Evolutionary conservation across 129 eudicot species (phyloP).

Genomic region (Artemisia tridentata): DNA sequence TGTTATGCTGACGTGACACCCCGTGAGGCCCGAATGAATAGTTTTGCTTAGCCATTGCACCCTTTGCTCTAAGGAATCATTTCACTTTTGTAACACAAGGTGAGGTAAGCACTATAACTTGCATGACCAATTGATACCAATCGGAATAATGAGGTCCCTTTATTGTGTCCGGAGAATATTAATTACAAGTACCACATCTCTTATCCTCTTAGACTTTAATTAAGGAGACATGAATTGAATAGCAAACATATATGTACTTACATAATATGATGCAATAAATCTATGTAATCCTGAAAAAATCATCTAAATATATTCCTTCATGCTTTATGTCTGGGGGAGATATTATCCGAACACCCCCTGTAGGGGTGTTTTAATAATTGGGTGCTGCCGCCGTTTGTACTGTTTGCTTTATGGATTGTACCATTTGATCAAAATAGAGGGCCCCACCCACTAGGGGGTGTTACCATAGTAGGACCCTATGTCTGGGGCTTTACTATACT

Average conservation of each 20-base stretch:
- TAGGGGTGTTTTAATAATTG: too few species aligned
- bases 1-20: too few species aligned
- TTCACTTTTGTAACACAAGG: slow-evolving; percentile 20
- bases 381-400: too few species aligned
- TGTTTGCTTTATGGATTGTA: too few species aligned
- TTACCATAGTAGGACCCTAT: too few species aligned
- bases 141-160: slow-evolving; percentile 30
- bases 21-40: too few species aligned
- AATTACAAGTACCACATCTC: neutral
- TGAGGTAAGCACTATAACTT: slow-evolving; percentile 30
- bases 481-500: too few species aligned
- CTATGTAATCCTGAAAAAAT: slow-evolving; percentile 1
- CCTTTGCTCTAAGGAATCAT: slow-evolving; percentile 15
- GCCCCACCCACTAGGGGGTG: too few species aligned
- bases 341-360: too few species aligned
- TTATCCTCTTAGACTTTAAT: slow-evolving; percentile 12
- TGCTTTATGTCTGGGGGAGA: too few species aligned
- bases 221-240: slow-evolving; percentile 20
- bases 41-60: too few species aligned
- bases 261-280: slow-evolving; percentile 12
- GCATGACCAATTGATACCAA: slow-evolving; percentile 40
- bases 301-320: slow-evolving; percentile 19
- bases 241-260: slow-evolving; percentile 22
- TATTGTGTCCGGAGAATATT: slow-evolving; percentile 9
- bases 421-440: too few species aligned